Conservation (phyloP, 2,329 filamentous ascomycete genomes). For the Colletotrichum coccodes region DNA sequence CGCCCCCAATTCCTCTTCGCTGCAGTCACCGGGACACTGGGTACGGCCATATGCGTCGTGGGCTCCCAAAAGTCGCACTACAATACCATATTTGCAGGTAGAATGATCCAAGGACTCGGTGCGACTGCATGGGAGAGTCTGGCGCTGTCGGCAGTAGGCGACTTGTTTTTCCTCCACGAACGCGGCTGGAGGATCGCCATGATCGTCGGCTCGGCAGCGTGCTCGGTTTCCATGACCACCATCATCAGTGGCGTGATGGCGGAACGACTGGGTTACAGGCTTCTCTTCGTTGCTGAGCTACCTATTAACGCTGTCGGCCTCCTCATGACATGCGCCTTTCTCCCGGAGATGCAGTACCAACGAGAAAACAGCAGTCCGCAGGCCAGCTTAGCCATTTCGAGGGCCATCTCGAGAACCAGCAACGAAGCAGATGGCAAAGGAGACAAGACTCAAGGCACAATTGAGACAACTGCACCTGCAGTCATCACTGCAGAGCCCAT, state of each 20-base stretch:
- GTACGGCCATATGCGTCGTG: not conserved
- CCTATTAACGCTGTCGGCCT: not conserved
- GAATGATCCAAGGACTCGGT: not conserved
- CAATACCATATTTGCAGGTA: not conserved
- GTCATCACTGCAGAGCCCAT: no score
- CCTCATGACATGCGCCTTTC: not conserved
- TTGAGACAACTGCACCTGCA: no score
- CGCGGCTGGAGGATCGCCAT: not conserved
- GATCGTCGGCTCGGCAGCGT: not conserved
- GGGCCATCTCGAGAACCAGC: not conserved
- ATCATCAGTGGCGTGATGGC: not conserved
- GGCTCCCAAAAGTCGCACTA: not conserved
- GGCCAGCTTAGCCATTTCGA: no score
- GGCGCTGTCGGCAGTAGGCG: not conserved
- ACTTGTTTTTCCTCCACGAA: not conserved
- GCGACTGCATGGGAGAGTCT: not conserved
- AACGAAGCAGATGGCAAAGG: not conserved
- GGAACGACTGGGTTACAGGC: not conserved
- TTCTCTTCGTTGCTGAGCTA: not conserved
- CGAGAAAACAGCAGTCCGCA: not conserved
- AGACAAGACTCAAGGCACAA: not conserved
- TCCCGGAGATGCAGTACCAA: not conserved
- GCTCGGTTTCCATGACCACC: not conserved
- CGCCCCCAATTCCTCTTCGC: not conserved
- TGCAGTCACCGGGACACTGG: not conserved